phyloP scores from a whole-genome alignment of 768 basidiomycete genomes.

The Russula ochroleuca region DNA sequence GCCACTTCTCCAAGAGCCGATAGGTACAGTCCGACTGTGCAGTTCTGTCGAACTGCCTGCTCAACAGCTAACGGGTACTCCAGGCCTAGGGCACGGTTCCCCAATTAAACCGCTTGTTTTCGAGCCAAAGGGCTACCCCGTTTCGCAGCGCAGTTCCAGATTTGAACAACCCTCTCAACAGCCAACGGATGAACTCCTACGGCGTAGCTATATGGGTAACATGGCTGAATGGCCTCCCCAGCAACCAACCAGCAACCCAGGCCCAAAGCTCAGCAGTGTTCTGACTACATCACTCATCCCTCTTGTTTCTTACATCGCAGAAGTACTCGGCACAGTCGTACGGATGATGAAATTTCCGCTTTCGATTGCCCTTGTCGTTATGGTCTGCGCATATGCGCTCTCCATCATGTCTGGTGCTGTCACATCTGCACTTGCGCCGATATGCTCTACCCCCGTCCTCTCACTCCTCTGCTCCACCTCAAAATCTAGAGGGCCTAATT shows the following conservation, averaged over 20 bases:
- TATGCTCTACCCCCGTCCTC: constrained; percentile 61
- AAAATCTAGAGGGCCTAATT: constrained; percentile 16
- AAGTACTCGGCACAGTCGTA: constrained; percentile 47
- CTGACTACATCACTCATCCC: background rate
- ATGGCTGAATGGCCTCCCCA: background rate
- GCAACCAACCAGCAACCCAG: background rate
- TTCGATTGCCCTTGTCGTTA: constrained; percentile 48
- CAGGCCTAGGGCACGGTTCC: background rate
- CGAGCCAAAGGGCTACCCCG: background rate
- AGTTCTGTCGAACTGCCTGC: background rate
- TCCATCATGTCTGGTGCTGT: constrained; percentile 42
- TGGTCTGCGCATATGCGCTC: constrained; percentile 46
- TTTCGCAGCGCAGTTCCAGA: background rate
- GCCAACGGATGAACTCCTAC: background rate
- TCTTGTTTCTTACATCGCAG: constrained; percentile 39
- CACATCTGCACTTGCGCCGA: constrained; percentile 47
- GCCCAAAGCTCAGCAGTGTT: background rate
- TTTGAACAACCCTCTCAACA: background rate
- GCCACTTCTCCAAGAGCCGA: background rate
- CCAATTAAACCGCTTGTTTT: background rate
- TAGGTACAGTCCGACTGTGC: background rate
- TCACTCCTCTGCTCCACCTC: constrained; percentile 42
- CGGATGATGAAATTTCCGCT: constrained; percentile 53
- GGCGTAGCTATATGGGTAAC: background rate
- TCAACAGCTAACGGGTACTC: background rate